phyloP scores from a whole-genome alignment of 257 asterid genomes.

The Salvia miltiorrhiza region DNA sequence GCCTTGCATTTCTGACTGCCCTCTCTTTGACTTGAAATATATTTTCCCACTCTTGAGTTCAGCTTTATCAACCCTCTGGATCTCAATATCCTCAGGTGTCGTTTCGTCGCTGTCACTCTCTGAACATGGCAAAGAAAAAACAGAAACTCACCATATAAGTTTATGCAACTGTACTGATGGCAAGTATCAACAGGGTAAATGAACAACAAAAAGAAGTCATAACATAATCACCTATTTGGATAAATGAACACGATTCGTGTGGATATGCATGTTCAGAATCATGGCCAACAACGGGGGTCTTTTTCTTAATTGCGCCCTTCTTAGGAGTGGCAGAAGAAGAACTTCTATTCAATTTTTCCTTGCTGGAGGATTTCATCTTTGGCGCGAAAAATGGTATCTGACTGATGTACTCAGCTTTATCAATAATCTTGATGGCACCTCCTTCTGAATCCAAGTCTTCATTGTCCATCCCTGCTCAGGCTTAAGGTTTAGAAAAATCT shows the following conservation, averaged over 20 bases:
- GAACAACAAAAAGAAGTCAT: not conserved
- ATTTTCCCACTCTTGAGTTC: slow-evolving; percentile 9
- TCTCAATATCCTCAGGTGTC: not conserved
- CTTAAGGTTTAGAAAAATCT: no score
- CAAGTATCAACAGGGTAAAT: no score
- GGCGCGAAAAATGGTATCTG: not conserved
- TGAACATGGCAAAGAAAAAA: not conserved
- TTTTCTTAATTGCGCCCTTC: not conserved
- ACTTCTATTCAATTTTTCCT: not conserved
- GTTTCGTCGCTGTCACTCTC: slow-evolving; percentile 12
- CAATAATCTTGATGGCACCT: not conserved
- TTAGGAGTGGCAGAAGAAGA: not conserved
- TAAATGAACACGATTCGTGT: not conserved
- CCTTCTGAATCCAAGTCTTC: no score
- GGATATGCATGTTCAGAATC: not conserved
- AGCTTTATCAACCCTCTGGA: slow-evolving; percentile 10
- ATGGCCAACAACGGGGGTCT: not conserved
- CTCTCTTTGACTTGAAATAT: slow-evolving; percentile 6
- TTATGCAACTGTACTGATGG: not conserved
- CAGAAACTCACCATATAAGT: not conserved
- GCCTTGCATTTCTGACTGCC: slow-evolving; percentile 4
- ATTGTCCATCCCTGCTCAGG: no score
- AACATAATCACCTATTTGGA: slow-evolving; percentile 12
- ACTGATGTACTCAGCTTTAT: slow-evolving; percentile 6
- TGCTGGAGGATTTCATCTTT: not conserved